A percentile compares a stretch with the other conserved stretches of the same genome.
These are phyloP conservation scores for Pseudotsuga menziesii DNA, from an alignment of 75 land plant genomes.

Conservation along the genomic window DNA sequence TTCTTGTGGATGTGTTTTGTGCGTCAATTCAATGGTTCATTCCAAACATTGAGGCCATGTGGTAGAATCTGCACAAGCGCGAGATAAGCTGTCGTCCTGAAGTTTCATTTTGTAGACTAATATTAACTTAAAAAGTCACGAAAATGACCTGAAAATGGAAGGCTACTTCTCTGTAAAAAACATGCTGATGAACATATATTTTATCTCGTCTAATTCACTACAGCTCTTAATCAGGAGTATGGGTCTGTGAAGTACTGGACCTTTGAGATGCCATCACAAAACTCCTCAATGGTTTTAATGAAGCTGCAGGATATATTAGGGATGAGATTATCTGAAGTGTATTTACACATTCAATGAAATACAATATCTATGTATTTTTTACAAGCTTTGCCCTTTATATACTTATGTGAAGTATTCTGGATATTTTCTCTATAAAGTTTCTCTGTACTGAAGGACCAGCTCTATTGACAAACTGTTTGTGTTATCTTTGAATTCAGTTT, in stretches of 20 bases:
- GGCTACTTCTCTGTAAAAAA: too few species aligned
- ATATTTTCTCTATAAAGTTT: not conserved
- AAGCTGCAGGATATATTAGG: conserved; percentile 6
- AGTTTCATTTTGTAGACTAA: too few species aligned
- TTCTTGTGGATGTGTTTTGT: too few species aligned
- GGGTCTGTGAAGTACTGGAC: not conserved
- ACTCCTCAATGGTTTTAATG: not conserved
- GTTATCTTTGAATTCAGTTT: not conserved
- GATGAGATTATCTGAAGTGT: conserved; percentile 8
- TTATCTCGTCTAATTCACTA: too few species aligned
- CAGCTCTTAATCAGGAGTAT: conserved; percentile 6
- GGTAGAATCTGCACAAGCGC: too few species aligned
- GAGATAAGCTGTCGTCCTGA: too few species aligned
- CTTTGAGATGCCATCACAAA: not conserved
- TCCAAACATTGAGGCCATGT: too few species aligned
- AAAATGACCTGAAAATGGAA: too few species aligned
- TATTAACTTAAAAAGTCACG: too few species aligned
- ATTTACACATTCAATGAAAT: not conserved
- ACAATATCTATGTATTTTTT: not conserved
- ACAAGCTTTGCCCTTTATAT: not conserved
- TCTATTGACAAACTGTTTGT: not conserved
- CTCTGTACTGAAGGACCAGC: not conserved
- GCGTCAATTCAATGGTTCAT: too few species aligned
- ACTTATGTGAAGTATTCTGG: not conserved
- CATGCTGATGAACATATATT: too few species aligned